Evolutionary conservation across 306 rosid species (phyloP), one percentile per base, ranked within the genome.

Genomic region (Citrullus colocynthis): DNA sequence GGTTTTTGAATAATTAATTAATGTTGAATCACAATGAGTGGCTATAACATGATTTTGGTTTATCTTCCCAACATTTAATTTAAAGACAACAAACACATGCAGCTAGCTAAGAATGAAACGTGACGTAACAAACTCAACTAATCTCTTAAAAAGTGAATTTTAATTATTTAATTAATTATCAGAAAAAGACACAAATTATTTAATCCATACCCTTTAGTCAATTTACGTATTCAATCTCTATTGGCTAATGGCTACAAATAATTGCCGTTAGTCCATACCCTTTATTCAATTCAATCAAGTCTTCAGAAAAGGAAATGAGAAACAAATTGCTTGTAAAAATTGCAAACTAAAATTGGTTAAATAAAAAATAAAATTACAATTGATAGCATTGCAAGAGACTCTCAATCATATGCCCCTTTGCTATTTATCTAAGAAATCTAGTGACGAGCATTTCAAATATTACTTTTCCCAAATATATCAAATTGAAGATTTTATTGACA

Each of bases 61-160:
- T 30, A 61, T 61, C 67, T 6, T 67, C 54, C 16, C 16, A 67
- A 67, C 74, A 44, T 69, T 65, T 42, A 69, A 69, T 69, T 69
- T 37, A 37, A 20, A 41, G 74, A 67, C 49, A 67, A 67, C 34
- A n/a, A 36, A 64, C 71, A 64, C 71, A 64, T 64, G 71, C 45
- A 7, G 14, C 71, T 42, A 69, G 32, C 30, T 69, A 69, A 24
- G 36, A 9, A 41, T 69, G 36, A 69, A 69, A 9, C 34, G 44
- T 20, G 56, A 44, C 75, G 56, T 69, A 69, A 69, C 56, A 44
- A 69, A 42, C 56, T 44, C 75, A 69, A 69, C 75, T 69, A 41
- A 69, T 69, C 75, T 69, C 75, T 6, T 3, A 2, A 39, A 69
- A 69, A 12, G 74, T 41, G 41, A 67, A 67, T 17, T 7, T 44